A percentile compares a stretch with the other conserved stretches of the same genome.
phyloP scores from a whole-genome alignment of 495 filamentous ascomycete genomes.

The Haplographium delicatum region DNA sequence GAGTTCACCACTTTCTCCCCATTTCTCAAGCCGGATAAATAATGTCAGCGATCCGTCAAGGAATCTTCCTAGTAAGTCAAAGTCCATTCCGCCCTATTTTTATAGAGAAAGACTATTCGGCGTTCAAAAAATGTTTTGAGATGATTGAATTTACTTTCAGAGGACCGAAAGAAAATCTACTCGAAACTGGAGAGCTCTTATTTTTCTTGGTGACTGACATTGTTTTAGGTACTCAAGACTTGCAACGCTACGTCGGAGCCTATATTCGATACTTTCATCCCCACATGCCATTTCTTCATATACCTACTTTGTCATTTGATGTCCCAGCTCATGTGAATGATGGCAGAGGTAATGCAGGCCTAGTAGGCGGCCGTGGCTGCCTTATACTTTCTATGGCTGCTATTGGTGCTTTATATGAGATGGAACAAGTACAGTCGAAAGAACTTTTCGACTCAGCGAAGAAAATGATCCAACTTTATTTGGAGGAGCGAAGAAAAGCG shows the following conservation, averaged over 20 bases:
- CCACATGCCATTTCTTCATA: slow-evolving; percentile 88
- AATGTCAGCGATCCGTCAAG: slow-evolving; percentile 42
- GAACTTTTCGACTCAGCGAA: slow-evolving; percentile 90
- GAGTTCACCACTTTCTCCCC: slow-evolving; percentile 57
- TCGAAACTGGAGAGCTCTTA: not conserved
- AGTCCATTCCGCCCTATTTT: not conserved
- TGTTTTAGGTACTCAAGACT: slow-evolving; percentile 58
- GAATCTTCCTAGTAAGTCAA: slow-evolving; percentile 56
- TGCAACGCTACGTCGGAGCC: slow-evolving; percentile 85
- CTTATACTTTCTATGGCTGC: slow-evolving; percentile 93
- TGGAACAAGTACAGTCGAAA: slow-evolving; percentile 70
- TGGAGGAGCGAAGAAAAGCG: slow-evolving; percentile 88
- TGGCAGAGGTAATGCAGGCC: slow-evolving; percentile 52
- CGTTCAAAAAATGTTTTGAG: not conserved
- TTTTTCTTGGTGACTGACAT: not conserved
- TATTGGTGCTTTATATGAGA: slow-evolving; percentile 92
- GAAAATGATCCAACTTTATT: slow-evolving; percentile 88
- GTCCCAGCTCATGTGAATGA: slow-evolving; percentile 55
- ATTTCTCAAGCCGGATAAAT: slow-evolving; percentile 42
- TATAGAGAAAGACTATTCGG: not conserved
- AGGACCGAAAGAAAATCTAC: not conserved
- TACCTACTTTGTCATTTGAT: slow-evolving; percentile 90
- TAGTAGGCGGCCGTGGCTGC: slow-evolving; percentile 79
- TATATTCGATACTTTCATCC: slow-evolving; percentile 96
- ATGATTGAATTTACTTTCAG: not conserved